phyloP scores from a whole-genome alignment of 345 rosid genomes.

The Aegle marmelos region DNA sequence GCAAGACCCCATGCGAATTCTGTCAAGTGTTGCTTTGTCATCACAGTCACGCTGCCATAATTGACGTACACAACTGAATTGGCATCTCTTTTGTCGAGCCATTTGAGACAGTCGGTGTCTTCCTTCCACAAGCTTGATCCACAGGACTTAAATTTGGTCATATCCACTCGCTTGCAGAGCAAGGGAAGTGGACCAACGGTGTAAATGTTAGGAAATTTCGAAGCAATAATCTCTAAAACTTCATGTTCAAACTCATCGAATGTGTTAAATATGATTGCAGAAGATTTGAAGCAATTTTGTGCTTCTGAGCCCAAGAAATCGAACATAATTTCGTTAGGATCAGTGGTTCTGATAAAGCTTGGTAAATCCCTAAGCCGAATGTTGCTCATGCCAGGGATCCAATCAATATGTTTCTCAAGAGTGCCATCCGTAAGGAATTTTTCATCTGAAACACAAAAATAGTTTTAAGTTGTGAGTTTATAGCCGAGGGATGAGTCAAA shows the following conservation, averaged over 20 bases:
- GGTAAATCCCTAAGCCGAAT: conserved; percentile 27
- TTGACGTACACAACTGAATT: conserved; percentile 26
- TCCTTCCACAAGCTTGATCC: conserved; percentile 25
- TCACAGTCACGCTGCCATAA: conserved; percentile 25
- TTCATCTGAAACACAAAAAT: conserved; percentile 13
- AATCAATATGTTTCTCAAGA: conserved; percentile 22
- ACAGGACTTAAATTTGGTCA: not conserved
- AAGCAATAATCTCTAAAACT: conserved; percentile 15
- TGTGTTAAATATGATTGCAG: conserved; percentile 26
- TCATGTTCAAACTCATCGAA: conserved; percentile 19
- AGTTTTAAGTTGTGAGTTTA: too few species aligned
- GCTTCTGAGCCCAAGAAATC: conserved; percentile 20
- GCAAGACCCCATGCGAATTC: conserved; percentile 32
- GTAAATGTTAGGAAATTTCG: conserved; percentile 21
- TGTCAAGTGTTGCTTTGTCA: conserved; percentile 12
- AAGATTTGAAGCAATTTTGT: conserved; percentile 9
- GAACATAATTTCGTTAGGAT: conserved; percentile 19
- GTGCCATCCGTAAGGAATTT: conserved; percentile 22
- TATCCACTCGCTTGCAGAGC: not conserved
- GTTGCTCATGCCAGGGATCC: conserved; percentile 29
- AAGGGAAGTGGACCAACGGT: conserved; percentile 23
- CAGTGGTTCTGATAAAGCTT: conserved; percentile 19
- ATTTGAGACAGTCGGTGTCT: conserved; percentile 19
- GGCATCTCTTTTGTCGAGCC: conserved; percentile 17
- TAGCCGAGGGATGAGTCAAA: too few species aligned